Evolutionary conservation across 2,329 filamentous ascomycete genomes (phyloP), one percentile per base, ranked within the genome.

Genomic region (Aspergillus alliaceus): DNA sequence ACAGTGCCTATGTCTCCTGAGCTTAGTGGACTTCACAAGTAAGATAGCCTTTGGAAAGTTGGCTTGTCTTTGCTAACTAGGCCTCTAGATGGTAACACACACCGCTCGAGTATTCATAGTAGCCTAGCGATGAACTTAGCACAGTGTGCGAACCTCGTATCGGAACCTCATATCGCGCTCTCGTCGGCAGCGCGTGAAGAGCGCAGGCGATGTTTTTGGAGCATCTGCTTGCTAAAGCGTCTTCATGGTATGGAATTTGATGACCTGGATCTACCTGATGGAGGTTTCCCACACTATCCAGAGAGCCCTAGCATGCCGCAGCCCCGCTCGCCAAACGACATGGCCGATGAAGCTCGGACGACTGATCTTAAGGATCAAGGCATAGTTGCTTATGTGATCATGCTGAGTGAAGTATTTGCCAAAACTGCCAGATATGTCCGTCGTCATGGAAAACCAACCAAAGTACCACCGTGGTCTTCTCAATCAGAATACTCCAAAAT

Each of bases 401-500:
- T 77, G 56, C 66, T 82, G 8, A 79, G 77, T 47, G 76, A 81
- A 53, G 76, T 78, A 1, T 84, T 81, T 73, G 76, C 77, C 39
- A 78, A 78, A 59, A 78, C 78, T 11, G 73, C 78, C 3, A 70
- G 71, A 42, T 83, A 82, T 64, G 80, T 80, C 0, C 74, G 79
- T 15, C 72, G 72, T 22, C 74, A 76, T 24, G 79, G 80, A 15
- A 75, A 72, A 32, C 74, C 77, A 6, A 76, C 75, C 53, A 71
- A 69, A 24, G 66, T 79, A 8, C 77, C 78, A 5, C 78, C 75
- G 22, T 80, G 81, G 80, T 80, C 79, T 9, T 74, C 79, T 0
- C 73, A 80, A 46, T 84, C 81, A 0, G 80, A 83, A 51, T 83
- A 83, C 59, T 78, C 81, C 0, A 76, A 73, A n/a, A 79, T 82